Percentiles rank a stretch among this genome's conserved stretches.
Evolutionary conservation across 2,329 filamentous ascomycete species (phyloP).

Genomic region (Colletotrichum chrysophilum): DNA sequence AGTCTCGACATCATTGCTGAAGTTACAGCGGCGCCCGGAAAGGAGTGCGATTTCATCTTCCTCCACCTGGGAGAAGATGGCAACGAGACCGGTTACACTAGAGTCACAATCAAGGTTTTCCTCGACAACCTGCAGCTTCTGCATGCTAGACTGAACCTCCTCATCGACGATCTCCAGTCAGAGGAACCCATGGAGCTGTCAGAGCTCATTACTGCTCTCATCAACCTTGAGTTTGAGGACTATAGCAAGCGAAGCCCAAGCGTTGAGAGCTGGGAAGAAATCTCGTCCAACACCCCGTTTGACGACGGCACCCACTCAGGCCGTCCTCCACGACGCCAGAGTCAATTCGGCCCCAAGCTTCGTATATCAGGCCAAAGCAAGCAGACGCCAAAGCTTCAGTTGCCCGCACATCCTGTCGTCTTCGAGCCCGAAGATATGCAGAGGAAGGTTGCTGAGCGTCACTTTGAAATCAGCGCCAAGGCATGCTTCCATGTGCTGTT

Average conservation of each 20-base stretch:
- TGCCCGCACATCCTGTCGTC: constrained; percentile 80
- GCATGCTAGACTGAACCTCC: constrained; percentile 81
- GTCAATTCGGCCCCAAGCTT: constrained; percentile 39
- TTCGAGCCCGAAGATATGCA: constrained; percentile 87
- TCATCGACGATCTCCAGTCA: constrained; percentile 80
- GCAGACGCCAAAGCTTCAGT: constrained; percentile 70
- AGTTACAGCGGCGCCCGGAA: constrained; percentile 86
- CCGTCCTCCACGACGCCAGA: constrained; percentile 37
- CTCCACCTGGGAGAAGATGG: constrained; percentile 73
- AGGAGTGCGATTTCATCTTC: constrained; percentile 92
- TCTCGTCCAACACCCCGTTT: constrained; percentile 63
- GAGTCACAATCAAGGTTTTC: constrained; percentile 91
- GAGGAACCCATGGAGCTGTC: constrained; percentile 73
- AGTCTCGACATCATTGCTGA: constrained; percentile 80
- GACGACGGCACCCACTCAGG: constrained; percentile 61
- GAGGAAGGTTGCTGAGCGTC: constrained; percentile 74
- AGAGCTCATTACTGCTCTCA: constrained; percentile 72
- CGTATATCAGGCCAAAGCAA: constrained; percentile 30
- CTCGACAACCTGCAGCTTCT: constrained; percentile 85
- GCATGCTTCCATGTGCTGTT: constrained; percentile 96
- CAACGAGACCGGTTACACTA: constrained; percentile 68
- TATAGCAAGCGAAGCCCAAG: constrained; percentile 71
- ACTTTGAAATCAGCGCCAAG: constrained; percentile 92
- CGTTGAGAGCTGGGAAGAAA: constrained; percentile 90
- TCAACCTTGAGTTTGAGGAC: constrained; percentile 74